These are phyloP conservation scores for Ostreobium quekettii DNA, from an alignment of 139 green algal species.

Conservation along the genomic window DNA sequence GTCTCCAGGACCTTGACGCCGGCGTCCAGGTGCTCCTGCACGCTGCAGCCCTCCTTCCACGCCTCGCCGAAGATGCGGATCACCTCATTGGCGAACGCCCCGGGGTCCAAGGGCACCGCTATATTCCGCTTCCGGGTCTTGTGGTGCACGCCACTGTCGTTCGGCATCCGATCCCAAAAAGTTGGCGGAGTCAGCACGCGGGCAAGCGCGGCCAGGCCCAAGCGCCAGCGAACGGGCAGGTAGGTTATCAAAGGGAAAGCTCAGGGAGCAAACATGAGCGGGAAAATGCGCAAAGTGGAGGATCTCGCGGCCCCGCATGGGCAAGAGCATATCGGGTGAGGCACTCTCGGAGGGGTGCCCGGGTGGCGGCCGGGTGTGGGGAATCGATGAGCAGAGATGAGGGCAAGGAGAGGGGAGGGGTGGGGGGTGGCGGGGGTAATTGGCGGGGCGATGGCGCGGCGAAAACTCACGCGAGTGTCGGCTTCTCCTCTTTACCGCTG, in stretches of 20 bases:
- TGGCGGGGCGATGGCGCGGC: no score
- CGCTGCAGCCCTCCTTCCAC: slow-evolving; percentile 36
- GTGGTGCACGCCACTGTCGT: slow-evolving; percentile 74
- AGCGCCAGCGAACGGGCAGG: not conserved
- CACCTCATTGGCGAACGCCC: slow-evolving; percentile 84
- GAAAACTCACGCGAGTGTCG: slow-evolving; percentile 83
- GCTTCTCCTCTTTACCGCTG: slow-evolving; percentile 82
- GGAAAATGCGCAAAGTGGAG: no score
- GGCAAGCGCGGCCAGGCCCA: no score
- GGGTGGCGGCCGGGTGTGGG: no score
- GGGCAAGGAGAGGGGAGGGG: not conserved
- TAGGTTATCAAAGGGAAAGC: no score
- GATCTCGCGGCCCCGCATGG: no score
- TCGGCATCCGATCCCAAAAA: not conserved
- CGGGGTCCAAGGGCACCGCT: slow-evolving; percentile 82
- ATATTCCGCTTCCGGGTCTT: slow-evolving; percentile 97
- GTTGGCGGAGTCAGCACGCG: not conserved
- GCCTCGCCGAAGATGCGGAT: slow-evolving; percentile 71
- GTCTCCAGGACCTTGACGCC: slow-evolving; percentile 71
- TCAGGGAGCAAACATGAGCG: no score
- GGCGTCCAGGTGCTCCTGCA: slow-evolving; percentile 64
- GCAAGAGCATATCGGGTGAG: no score
- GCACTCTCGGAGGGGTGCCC: no score
- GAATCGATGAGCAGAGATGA: not conserved
- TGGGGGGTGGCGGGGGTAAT: no score